Conservation (phyloP, 768 basidiomycete genomes). For the Leccinum obscurum region DNA sequence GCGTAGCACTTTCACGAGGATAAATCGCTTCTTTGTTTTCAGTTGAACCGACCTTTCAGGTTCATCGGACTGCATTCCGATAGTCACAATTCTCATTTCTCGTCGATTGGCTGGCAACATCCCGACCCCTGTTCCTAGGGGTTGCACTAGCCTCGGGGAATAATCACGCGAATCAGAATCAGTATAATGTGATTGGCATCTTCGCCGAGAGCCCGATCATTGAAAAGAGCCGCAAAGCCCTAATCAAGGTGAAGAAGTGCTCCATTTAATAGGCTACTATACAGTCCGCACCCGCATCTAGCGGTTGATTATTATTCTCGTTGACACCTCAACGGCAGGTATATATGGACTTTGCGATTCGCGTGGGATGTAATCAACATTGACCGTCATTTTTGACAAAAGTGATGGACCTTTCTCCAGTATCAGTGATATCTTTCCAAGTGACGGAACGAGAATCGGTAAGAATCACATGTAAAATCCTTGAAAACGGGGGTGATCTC, state of each 20-base stretch:
- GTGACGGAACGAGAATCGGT: neutral
- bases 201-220: constrained; percentile 1
- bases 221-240: constrained; percentile 1
- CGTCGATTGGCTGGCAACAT: neutral
- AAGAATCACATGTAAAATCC: neutral
- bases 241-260: neutral
- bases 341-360: neutral
- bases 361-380: neutral
- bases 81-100: neutral
- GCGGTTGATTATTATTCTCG: neutral
- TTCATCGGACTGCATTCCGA: neutral
- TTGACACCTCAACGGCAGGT: neutral
- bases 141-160: neutral
- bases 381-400: neutral
- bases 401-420: neutral
- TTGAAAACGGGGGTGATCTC: neutral
- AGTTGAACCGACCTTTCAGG: neutral
- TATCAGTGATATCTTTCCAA: neutral
- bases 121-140: constrained; percentile 12
- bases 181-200: constrained; percentile 8
- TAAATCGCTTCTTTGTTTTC: too few relatives aligned
- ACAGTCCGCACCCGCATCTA: neutral
- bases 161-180: constrained; percentile 10
- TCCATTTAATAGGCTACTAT: neutral
- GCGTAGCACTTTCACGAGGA: constrained; percentile 12